Base-by-base conservation (phyloP, 1,284 basidiomycete species). In the Melampsora medusae region DNA sequence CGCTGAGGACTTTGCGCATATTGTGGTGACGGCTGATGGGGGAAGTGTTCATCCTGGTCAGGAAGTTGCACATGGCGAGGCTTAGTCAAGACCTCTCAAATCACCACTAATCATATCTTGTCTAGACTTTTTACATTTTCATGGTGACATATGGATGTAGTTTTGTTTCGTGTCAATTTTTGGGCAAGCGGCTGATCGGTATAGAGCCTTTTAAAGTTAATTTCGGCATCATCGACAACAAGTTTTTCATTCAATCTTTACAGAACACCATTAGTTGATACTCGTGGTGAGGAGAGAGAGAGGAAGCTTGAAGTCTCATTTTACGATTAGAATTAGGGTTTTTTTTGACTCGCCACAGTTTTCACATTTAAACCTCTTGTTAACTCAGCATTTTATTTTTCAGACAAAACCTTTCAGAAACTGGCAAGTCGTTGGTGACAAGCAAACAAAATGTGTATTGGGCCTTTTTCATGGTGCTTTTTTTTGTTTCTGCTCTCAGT, bases 1-100 rank as follows among this genome's bases (percentile, higher is more conserved):
- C n/a, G 66, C 59, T 3, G 73, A 76, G 19, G 73, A 76, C 33
- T 76, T 76, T 46, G 48, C 66, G 35, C 67, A 76, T 35, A 76
- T 76, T 33, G 73, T 76, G 22, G 73, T 76, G 19, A 76, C 73
- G 35, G 73, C 73, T 19, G 73, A 76, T 19, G 73, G 73, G 38
- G 67, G 67, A 35, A 76, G 73, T 46, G 25, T 67, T 9, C 73
- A 76, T 33, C 50, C 73, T 12, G 67, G 73, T 19, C 73, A 65
- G 12, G 73, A 76, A 53, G 60, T 76, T 31, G 53, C 53, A 22
- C 73, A 60, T 61, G 49, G 50, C 19, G 73, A 76, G 46, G 73
- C 22, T 62, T 76, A 61, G 42, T 66, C 53, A 56, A 56, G 53
- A n/a, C 53, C 38, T 42, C 38, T 42, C 10, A 12, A 42, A 42